Evolutionary conservation across 257 asterid genomes (phyloP).

Genomic region (Salvia hispanica): DNA sequence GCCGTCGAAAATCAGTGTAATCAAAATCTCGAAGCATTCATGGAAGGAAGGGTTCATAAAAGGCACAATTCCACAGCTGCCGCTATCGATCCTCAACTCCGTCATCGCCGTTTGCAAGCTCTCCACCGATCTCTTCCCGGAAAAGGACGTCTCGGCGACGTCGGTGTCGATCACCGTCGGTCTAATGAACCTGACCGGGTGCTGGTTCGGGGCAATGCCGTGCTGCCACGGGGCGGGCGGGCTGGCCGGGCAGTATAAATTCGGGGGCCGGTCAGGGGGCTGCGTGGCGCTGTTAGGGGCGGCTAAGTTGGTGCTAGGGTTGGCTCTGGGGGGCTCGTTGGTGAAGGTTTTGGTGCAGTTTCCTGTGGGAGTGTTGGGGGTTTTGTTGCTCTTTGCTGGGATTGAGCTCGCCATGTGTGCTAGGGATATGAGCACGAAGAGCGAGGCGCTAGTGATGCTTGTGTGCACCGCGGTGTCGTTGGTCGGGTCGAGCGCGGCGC

Average conservation of each 20-base stretch:
- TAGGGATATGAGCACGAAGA: slow-evolving; percentile 65
- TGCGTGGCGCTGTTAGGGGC: slow-evolving; percentile 77
- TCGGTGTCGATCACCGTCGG: slow-evolving; percentile 74
- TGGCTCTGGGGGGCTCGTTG: slow-evolving; percentile 67
- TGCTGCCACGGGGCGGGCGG: slow-evolving; percentile 91
- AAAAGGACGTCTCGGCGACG: slow-evolving; percentile 59
- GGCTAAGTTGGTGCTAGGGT: slow-evolving; percentile 59
- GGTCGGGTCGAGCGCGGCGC: slow-evolving; percentile 75
- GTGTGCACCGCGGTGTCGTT: slow-evolving; percentile 68
- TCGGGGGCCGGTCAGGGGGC: slow-evolving; percentile 80
- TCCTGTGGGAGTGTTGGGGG: slow-evolving; percentile 73
- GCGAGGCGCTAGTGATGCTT: slow-evolving; percentile 63
- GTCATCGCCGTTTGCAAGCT: slow-evolving; percentile 81
- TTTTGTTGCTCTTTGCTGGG: slow-evolving; percentile 72
- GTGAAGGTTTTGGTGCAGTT: slow-evolving; percentile 59
- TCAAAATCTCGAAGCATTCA: slow-evolving; percentile 54
- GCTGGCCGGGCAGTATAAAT: slow-evolving; percentile 78
- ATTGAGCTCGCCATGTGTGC: slow-evolving; percentile 65
- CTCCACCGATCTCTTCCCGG: slow-evolving; percentile 73
- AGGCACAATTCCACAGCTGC: slow-evolving; percentile 78
- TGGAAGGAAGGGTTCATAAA: slow-evolving; percentile 83
- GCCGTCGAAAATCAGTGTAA: slow-evolving; percentile 51
- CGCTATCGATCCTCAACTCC: slow-evolving; percentile 68
- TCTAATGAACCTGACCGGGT: slow-evolving; percentile 69
- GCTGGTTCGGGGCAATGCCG: slow-evolving; percentile 92